phyloP scores from a whole-genome alignment of 345 rosid species.

The Eucalyptus rudis region DNA sequence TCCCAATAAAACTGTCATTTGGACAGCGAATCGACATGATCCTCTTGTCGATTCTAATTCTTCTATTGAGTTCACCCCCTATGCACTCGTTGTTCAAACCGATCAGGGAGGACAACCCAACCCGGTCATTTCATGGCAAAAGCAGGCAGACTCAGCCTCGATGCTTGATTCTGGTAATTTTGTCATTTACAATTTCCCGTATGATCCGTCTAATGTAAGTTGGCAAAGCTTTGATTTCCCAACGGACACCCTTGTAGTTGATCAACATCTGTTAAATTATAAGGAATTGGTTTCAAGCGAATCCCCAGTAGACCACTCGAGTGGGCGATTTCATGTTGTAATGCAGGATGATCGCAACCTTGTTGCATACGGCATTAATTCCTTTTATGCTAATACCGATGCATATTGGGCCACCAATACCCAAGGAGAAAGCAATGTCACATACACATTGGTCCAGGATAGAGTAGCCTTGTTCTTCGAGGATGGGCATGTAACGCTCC shows the following conservation, averaged over 20 bases:
- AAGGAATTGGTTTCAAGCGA: too few relatives aligned
- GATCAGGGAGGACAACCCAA: neutral
- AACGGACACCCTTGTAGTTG: too few relatives aligned
- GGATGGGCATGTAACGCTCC: rapidly evolving
- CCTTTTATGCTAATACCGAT: rapidly evolving
- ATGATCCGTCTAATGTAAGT: rapidly evolving
- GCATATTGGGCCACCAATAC: too few relatives aligned
- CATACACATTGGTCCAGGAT: too few relatives aligned
- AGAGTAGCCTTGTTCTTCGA: too few relatives aligned
- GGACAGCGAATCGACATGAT: neutral
- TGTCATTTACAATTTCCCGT: neutral
- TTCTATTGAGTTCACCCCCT: neutral
- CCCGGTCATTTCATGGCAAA: neutral
- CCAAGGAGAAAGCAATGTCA: rapidly evolving
- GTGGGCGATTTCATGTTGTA: too few relatives aligned
- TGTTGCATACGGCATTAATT: too few relatives aligned
- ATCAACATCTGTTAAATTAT: too few relatives aligned
- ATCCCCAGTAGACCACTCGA: rapidly evolving
- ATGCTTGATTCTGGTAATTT: neutral
- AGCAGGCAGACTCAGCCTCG: neutral
- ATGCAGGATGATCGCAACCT: too few relatives aligned
- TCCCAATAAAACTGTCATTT: neutral
- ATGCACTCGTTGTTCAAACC: rapidly evolving
- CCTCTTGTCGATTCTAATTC: neutral
- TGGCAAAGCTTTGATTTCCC: too few relatives aligned